phyloP scores from a whole-genome alignment of 2,329 filamentous ascomycete species.

The Neofusicoccum sp. region DNA sequence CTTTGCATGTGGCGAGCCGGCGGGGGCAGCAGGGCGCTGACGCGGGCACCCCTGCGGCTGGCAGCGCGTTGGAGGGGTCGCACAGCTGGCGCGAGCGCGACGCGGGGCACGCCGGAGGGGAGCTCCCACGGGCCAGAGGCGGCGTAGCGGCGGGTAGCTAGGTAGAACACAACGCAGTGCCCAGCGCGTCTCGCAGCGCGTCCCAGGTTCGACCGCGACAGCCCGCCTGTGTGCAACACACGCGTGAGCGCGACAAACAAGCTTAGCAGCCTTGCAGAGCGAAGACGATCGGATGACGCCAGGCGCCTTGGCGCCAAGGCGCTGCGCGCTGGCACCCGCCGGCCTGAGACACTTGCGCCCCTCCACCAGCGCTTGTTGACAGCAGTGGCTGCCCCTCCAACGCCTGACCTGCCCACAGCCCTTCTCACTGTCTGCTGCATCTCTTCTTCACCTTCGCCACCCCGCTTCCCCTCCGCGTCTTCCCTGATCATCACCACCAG shows the following conservation, averaged over 20 bases:
- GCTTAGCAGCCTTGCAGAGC: too few species aligned
- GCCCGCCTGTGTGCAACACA: too few species aligned
- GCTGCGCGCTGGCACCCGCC: too few species aligned
- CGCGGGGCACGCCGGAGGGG: neutral
- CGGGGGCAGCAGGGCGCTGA: neutral
- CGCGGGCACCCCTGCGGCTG: neutral
- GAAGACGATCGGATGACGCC: too few species aligned
- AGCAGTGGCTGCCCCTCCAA: conserved; percentile 24
- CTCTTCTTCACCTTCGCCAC: neutral
- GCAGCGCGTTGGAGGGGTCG: too few species aligned
- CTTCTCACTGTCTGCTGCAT: too few species aligned
- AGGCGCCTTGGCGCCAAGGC: neutral
- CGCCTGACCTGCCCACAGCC: conserved; percentile 24
- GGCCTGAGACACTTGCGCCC: too few species aligned
- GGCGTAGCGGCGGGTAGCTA: neutral
- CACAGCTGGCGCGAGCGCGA: neutral
- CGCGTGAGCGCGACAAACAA: too few species aligned
- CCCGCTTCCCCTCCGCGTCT: conserved; percentile 1
- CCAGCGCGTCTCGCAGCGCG: too few species aligned
- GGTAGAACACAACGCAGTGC: neutral
- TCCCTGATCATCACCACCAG: conserved; percentile 20
- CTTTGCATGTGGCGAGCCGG: neutral
- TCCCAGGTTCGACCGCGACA: too few species aligned
- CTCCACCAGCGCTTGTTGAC: conserved; percentile 6
- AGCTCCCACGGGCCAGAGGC: neutral